These are phyloP conservation scores for Cryphonectria japonica DNA, from an alignment of 2,329 filamentous ascomycete species.

Conservation along the genomic window DNA sequence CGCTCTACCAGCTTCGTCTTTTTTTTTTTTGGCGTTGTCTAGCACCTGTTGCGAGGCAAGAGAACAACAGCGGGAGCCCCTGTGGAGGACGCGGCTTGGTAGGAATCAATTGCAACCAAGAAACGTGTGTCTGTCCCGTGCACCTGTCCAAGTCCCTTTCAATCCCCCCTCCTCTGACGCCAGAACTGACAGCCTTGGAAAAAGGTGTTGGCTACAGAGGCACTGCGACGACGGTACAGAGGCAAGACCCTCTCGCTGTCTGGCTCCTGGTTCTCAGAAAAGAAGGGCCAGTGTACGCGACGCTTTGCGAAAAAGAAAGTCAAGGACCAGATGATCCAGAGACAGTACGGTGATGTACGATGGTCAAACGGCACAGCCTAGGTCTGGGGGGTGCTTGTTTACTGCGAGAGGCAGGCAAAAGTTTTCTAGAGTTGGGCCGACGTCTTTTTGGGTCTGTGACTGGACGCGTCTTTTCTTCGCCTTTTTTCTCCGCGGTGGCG, in stretches of 20 bases:
- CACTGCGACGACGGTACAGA: slow-evolving; percentile 21
- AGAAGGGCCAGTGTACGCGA: slow-evolving; percentile 17
- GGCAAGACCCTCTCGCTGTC: slow-evolving; percentile 4
- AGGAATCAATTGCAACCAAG: slow-evolving; percentile 22
- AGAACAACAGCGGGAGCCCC: slow-evolving; percentile 16
- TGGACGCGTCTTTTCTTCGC: background rate
- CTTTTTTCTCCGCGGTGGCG: background rate
- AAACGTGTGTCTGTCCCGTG: background rate
- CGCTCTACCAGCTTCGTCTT: background rate
- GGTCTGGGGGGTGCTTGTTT: slow-evolving; percentile 14
- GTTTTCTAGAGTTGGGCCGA: slow-evolving; percentile 12
- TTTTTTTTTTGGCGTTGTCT: slow-evolving; percentile 3
- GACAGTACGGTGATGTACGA: slow-evolving; percentile 18
- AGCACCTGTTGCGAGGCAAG: slow-evolving; percentile 15
- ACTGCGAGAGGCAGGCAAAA: slow-evolving; percentile 19
- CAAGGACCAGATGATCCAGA: slow-evolving; percentile 21
- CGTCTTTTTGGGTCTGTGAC: background rate
- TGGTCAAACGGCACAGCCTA: slow-evolving; percentile 19
- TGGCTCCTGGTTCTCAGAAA: slow-evolving; percentile 13
- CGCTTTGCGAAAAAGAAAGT: slow-evolving; percentile 9
- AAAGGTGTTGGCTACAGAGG: slow-evolving; percentile 26
- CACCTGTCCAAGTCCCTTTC: background rate
- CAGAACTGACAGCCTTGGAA: slow-evolving; percentile 5
- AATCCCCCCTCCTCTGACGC: slow-evolving; percentile 8
- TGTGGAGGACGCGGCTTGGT: slow-evolving; percentile 19